phyloP scores from a whole-genome alignment of 2,329 filamentous ascomycete genomes.

The Hymenoscyphus linearis region DNA sequence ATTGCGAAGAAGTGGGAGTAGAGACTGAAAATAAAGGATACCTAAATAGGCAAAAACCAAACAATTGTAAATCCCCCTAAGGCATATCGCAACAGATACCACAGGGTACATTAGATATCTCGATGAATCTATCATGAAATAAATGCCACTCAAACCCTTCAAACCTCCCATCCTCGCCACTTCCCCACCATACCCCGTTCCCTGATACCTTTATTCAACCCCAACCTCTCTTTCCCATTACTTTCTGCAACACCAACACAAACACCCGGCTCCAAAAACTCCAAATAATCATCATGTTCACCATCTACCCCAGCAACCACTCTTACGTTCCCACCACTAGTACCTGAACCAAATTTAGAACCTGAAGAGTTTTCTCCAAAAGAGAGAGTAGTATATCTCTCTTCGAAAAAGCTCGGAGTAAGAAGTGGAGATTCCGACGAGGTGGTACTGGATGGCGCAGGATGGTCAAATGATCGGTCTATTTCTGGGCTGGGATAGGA shows the following conservation, averaged over 20 bases:
- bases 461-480: background rate
- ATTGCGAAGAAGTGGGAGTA: no score
- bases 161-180: background rate
- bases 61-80: no score
- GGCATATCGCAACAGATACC: no score
- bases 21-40: no score
- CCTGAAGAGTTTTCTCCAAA: background rate
- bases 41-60: no score
- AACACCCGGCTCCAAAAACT: background rate
- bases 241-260: background rate
- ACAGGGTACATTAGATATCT: no score
- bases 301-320: background rate
- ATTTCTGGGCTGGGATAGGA: background rate
- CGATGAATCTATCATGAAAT: background rate
- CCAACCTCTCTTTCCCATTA: background rate
- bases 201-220: background rate
- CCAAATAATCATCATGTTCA: background rate
- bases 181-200: background rate
- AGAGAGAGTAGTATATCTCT: background rate
- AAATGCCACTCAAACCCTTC: background rate
- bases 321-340: background rate
- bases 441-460: background rate
- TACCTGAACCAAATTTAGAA: background rate
- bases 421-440: conserved; percentile 3
- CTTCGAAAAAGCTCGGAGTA: background rate